Percentiles rank a stretch among this genome's conserved stretches.
These are phyloP conservation scores for Cucumis cinereus DNA, from an alignment of 306 rosid species.

Conservation along the genomic window DNA sequence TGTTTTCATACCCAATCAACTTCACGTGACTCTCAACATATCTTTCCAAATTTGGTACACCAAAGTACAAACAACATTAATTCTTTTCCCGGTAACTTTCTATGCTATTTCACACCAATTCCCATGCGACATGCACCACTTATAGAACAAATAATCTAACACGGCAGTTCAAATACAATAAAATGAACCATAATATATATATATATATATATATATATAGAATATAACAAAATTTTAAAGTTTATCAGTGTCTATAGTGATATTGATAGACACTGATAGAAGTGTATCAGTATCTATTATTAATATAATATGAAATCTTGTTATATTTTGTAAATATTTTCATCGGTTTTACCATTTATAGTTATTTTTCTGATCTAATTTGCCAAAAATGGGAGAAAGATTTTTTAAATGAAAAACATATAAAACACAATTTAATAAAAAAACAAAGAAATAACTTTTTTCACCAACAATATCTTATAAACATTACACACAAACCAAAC, in stretches of 20 bases:
- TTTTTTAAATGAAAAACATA: neutral
- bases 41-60: neutral
- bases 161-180: too few species aligned
- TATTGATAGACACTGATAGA: too few species aligned
- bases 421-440: neutral
- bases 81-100: neutral
- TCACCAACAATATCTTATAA: neutral
- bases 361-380: neutral
- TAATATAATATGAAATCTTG: too few species aligned
- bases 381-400: neutral
- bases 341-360: too few species aligned
- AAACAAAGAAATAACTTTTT: neutral
- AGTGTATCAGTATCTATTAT: too few species aligned
- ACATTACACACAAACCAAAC: neutral
- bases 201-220: too few species aligned
- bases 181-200: too few species aligned
- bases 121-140: too few species aligned
- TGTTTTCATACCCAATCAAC: neutral
- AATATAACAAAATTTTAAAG: too few species aligned
- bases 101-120: neutral
- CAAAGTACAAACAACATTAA: neutral
- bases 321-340: too few species aligned
- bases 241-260: too few species aligned
- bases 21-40: neutral
- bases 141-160: too few species aligned